Conservation (phyloP, 192 early-diverging fungal genomes). For the Phlyctochytrium planicorne region DNA sequence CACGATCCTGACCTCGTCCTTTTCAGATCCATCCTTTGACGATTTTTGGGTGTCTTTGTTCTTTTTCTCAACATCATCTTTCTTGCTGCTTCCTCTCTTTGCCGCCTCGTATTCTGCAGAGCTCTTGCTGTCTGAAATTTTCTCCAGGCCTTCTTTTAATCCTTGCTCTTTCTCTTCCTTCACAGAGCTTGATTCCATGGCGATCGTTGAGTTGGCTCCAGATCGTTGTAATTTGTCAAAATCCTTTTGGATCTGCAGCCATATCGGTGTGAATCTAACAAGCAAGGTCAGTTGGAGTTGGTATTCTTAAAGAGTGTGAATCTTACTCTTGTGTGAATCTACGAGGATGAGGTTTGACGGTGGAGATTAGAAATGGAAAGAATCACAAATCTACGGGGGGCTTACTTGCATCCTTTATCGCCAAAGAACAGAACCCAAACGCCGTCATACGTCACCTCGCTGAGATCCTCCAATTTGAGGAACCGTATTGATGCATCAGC, state of each 20-base stretch:
- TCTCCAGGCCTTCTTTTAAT: no score
- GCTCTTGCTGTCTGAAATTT: no score
- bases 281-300: not conserved
- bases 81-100: not conserved
- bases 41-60: not conserved
- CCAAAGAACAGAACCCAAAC: constrained; percentile 1
- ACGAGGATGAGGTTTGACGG: not conserved
- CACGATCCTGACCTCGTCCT: no score
- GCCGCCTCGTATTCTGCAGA: not conserved
- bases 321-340: not conserved
- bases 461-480: not conserved
- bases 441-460: not conserved
- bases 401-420: not conserved
- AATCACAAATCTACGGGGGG: not conserved
- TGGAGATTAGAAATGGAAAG: no score
- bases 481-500: not conserved
- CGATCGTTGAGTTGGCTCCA: no score
- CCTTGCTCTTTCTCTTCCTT: no score
- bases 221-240: not conserved
- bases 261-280: not conserved
- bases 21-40: no score
- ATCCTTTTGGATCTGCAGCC: not conserved
- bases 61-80: not conserved
- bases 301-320: not conserved
- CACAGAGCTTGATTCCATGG: no score